phyloP scores from a whole-genome alignment of 805 yeast species.

The Saccharomycopsis malanga region DNA sequence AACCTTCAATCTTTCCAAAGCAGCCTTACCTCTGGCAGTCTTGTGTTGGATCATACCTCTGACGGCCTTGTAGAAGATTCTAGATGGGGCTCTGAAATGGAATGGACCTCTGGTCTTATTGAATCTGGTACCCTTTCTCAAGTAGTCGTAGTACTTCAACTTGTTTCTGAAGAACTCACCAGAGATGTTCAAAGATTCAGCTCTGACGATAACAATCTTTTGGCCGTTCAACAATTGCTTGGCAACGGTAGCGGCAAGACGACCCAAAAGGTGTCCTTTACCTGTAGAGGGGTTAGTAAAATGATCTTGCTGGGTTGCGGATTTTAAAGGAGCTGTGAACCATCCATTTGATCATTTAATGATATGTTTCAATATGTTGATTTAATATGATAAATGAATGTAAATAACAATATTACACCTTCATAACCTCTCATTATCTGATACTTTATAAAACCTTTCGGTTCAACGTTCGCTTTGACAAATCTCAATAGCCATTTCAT shows the following conservation, averaged over 20 bases:
- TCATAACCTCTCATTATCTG: no score
- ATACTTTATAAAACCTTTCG: no score
- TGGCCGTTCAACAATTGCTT: slow-evolving; percentile 98
- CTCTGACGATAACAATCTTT: slow-evolving; percentile 94
- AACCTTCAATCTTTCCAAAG: slow-evolving; percentile 98
- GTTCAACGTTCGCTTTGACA: no score
- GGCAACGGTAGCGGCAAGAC: slow-evolving; percentile 98
- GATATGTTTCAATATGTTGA: no score
- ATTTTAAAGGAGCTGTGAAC: no score
- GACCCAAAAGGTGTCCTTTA: slow-evolving; percentile 99
- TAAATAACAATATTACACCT: no score
- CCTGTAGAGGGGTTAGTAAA: slow-evolving; percentile 31
- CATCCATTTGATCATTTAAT: no score
- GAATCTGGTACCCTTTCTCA: slow-evolving; percentile 98
- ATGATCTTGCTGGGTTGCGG: no score
- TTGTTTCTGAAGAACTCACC: slow-evolving; percentile 99
- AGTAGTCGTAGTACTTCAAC: slow-evolving; percentile 99
- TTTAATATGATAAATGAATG: no score
- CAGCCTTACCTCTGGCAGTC: slow-evolving; percentile 99
- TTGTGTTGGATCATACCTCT: slow-evolving; percentile 99
- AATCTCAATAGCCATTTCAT: no score
- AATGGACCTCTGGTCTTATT: slow-evolving; percentile 99
- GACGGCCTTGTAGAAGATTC: slow-evolving; percentile 99
- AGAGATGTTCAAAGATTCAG: slow-evolving; percentile 96
- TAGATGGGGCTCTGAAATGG: slow-evolving; percentile 99